Percentiles rank a stretch among this genome's conserved stretches.
Conservation (phyloP, 2,329 filamentous ascomycete species). For the Uncinocarpus reesii region DNA sequence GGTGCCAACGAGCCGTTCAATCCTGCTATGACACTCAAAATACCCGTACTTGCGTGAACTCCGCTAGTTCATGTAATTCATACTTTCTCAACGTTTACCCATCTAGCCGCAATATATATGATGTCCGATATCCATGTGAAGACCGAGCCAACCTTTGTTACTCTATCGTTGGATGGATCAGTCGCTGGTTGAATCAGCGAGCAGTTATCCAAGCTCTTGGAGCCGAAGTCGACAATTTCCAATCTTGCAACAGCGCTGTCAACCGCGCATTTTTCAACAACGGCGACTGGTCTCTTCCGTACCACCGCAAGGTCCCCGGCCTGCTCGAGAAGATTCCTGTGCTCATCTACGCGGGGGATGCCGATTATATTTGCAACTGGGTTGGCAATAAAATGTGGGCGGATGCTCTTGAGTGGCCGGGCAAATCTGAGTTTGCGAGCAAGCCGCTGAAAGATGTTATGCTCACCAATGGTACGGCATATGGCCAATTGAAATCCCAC, state of each 20-base stretch:
- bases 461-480: slow-evolving; percentile 42
- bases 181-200: slow-evolving; percentile 72
- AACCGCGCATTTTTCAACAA: slow-evolving; percentile 97
- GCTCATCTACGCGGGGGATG: slow-evolving; percentile 81
- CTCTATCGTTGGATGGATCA: slow-evolving; percentile 76
- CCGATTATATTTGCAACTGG: slow-evolving; percentile 93
- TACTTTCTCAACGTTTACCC: slow-evolving; percentile 91
- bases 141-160: slow-evolving; percentile 82
- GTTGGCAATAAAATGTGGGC: slow-evolving; percentile 95
- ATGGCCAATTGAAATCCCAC: slow-evolving; percentile 70
- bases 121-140: slow-evolving; percentile 83
- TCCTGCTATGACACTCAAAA: slow-evolving; percentile 87
- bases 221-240: slow-evolving; percentile 77
- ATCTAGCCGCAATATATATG: slow-evolving; percentile 90
- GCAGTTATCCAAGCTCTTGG: slow-evolving; percentile 79
- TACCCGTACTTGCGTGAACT: slow-evolving; percentile 35
- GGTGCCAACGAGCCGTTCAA: slow-evolving; percentile 56
- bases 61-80: slow-evolving; percentile 95
- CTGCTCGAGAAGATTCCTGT: slow-evolving; percentile 87
- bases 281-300: slow-evolving; percentile 98
- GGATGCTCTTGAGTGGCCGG: slow-evolving; percentile 40
- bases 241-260: slow-evolving; percentile 97
- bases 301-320: slow-evolving; percentile 77
- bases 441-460: slow-evolving; percentile 61
- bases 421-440: slow-evolving; percentile 32